These are phyloP conservation scores for Diutina pseudorugosa DNA, from an alignment of 1,139 yeast genomes.

Conservation along the genomic window DNA sequence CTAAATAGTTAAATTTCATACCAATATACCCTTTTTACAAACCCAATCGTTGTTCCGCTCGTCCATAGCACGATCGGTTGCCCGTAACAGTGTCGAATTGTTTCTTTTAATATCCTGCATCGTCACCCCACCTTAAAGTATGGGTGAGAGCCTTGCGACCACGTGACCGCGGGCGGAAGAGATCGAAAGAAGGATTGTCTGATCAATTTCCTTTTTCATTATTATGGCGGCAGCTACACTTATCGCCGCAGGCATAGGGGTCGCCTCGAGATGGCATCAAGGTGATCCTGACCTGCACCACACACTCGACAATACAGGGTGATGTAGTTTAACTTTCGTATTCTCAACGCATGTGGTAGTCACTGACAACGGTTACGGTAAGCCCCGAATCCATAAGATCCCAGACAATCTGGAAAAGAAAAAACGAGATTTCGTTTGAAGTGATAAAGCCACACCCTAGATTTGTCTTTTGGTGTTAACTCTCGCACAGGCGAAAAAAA, in stretches of 20 bases:
- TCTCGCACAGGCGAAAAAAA: not conserved
- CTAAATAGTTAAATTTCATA: not conserved
- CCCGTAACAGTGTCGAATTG: not conserved
- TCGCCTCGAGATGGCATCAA: not conserved
- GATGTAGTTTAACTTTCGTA: not conserved
- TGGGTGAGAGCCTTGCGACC: not conserved
- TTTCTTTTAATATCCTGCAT: not conserved
- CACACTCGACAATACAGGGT: not conserved
- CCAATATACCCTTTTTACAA: no score
- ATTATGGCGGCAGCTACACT: not conserved
- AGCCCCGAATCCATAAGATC: no score
- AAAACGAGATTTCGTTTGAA: no score
- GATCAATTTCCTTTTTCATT: not conserved
- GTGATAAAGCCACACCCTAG: not conserved
- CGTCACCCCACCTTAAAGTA: not conserved
- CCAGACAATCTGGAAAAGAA: no score
- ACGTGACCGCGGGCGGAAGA: not conserved
- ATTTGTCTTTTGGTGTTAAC: not conserved
- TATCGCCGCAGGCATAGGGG: not conserved
- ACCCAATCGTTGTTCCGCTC: no score
- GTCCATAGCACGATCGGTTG: not conserved
- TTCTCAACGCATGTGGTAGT: not conserved
- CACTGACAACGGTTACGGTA: not conserved
- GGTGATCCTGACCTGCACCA: not conserved
- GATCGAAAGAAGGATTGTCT: not conserved